Evolutionary conservation across 2,329 filamentous ascomycete genomes (phyloP).

Genomic region (Hirsutella thompsonii): DNA sequence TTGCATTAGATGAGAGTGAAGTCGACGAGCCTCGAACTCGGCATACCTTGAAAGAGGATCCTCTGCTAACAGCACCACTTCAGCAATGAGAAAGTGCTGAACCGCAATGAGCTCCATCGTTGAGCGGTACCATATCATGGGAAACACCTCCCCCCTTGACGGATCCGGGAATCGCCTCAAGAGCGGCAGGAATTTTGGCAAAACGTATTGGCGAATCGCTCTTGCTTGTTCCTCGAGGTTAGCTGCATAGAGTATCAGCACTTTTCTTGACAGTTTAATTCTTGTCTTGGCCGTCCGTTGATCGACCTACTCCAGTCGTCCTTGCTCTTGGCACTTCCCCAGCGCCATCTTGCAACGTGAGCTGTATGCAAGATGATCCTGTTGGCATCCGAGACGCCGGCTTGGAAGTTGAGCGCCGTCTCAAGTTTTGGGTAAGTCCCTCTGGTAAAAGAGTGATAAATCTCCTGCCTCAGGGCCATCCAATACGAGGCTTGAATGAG

Average conservation of each 20-base stretch:
- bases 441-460: constrained; percentile 26
- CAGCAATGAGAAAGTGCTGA: constrained; percentile 25
- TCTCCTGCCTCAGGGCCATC: constrained; percentile 27
- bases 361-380: constrained; percentile 27
- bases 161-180: constrained; percentile 20
- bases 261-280: background rate
- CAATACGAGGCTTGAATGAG: constrained; percentile 26
- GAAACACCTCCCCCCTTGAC: constrained; percentile 24
- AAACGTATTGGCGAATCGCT: constrained; percentile 17
- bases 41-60: constrained; percentile 21
- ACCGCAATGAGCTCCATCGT: constrained; percentile 25
- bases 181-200: constrained; percentile 19
- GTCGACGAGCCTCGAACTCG: too few species aligned
- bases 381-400: constrained; percentile 22
- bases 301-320: constrained; percentile 22
- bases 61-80: constrained; percentile 25
- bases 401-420: constrained; percentile 19
- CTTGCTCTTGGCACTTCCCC: constrained; percentile 18
- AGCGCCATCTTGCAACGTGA: constrained; percentile 26
- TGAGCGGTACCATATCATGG: constrained; percentile 24
- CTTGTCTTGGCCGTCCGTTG: too few species aligned
- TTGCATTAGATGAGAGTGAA: too few species aligned
- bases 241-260: constrained; percentile 5
- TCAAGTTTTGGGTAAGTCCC: constrained; percentile 23
- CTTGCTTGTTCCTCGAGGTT: constrained; percentile 22